Conservation (phyloP, 1,284 basidiomycete genomes). For the Apiotrichum sp. region DNA sequence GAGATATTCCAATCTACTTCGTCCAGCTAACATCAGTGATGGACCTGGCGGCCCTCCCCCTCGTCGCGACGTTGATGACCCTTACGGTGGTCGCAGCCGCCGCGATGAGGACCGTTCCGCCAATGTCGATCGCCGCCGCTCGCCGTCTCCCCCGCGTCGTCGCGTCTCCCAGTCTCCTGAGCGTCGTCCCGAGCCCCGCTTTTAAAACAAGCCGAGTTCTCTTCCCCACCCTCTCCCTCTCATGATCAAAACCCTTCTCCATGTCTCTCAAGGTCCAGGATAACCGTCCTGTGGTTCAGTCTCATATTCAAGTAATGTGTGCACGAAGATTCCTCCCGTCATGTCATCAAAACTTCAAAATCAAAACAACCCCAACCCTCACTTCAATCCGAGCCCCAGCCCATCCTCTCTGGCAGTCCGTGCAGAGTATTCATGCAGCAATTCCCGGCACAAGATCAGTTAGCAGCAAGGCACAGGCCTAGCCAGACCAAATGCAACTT, state of each 20-base stretch:
- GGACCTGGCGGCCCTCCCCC: conserved; percentile 6
- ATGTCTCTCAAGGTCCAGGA: not conserved
- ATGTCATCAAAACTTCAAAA: not conserved
- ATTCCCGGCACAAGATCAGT: too few relatives aligned
- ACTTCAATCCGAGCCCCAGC: not conserved
- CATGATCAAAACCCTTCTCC: not conserved
- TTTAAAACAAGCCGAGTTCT: not conserved
- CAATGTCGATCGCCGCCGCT: conserved; percentile 10
- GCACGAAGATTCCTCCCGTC: not conserved
- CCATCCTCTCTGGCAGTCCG: not conserved
- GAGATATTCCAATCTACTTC: not conserved
- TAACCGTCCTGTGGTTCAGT: not conserved
- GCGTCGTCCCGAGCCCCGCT: conserved; percentile 20
- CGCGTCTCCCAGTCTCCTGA: conserved; percentile 32
- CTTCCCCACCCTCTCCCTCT: not conserved
- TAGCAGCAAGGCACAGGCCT: too few relatives aligned
- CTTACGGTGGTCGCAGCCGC: conserved; percentile 31
- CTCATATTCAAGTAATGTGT: not conserved
- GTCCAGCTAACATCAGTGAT: conserved; percentile 1
- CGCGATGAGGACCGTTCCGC: conserved; percentile 28
- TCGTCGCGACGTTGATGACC: conserved; percentile 29
- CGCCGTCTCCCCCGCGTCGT: conserved; percentile 20
- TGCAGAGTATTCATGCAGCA: too few relatives aligned
- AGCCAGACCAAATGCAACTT: too few relatives aligned
- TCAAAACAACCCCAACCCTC: not conserved